A percentile compares a stretch with the other conserved stretches of the same genome.
Conservation (phyloP, 805 yeast genomes). For the Saccharomycopsis babjevae region DNA sequence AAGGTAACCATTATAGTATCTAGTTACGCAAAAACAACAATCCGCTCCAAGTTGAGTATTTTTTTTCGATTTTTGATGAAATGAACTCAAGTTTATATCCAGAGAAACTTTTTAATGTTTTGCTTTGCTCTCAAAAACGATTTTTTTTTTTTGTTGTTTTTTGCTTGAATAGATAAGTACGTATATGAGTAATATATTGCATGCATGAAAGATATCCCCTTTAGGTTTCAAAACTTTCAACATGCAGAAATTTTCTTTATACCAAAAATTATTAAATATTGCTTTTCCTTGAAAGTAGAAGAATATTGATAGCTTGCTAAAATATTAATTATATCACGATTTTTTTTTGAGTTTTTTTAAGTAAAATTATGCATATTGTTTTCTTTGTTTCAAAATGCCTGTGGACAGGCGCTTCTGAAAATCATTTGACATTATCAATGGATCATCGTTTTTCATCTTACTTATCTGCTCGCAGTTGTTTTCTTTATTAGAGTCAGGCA, state of each 20-base stretch:
- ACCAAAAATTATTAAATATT: neutral
- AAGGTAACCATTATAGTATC: constrained; percentile 10
- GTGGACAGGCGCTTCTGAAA: neutral
- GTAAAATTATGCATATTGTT: neutral
- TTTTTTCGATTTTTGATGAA: too few relatives aligned
- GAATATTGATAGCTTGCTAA: too few relatives aligned
- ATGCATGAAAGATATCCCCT: neutral
- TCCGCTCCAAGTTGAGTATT: neutral
- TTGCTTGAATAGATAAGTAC: neutral
- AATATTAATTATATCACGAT: neutral
- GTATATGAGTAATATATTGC: too few relatives aligned
- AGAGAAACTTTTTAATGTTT: too few relatives aligned
- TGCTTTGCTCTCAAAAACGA: too few relatives aligned
- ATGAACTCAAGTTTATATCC: too few relatives aligned
- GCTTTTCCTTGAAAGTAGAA: too few relatives aligned
- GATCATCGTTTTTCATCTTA: neutral
- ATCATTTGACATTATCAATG: neutral
- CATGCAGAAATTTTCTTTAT: neutral
- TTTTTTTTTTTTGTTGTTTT: neutral
- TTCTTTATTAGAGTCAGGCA: neutral
- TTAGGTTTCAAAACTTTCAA: neutral
- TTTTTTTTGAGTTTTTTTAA: neutral
- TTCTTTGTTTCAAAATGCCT: neutral
- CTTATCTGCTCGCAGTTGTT: neutral
- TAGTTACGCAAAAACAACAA: neutral